These are phyloP conservation scores for Neurospora terricola DNA, from an alignment of 495 filamentous ascomycete genomes.

Conservation along the genomic window DNA sequence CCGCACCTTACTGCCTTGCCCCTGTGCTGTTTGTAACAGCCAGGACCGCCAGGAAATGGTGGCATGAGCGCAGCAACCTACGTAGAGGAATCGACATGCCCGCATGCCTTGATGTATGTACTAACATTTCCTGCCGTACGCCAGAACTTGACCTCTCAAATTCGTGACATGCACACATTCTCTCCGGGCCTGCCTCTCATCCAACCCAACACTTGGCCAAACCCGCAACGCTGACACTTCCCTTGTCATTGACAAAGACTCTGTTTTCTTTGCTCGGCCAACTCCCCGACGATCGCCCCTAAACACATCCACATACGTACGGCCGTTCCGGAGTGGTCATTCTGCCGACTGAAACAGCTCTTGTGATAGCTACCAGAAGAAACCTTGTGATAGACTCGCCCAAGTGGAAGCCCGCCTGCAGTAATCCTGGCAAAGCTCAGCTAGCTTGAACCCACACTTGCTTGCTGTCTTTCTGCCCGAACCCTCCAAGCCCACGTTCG, in stretches of 20 bases:
- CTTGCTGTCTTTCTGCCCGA: not conserved
- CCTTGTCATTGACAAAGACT: not conserved
- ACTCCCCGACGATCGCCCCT: not conserved
- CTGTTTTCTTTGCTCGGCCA: not conserved
- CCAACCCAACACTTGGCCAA: not conserved
- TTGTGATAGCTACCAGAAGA: not conserved
- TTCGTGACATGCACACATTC: not conserved
- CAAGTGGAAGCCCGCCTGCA: not conserved
- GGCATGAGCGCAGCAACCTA: not conserved
- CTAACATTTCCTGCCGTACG: not conserved
- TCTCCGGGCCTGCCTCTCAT: not conserved
- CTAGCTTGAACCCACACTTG: not conserved
- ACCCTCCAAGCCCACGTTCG: not conserved
- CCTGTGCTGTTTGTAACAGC: not conserved
- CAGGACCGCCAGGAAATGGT: not conserved
- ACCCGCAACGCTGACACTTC: not conserved
- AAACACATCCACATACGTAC: not conserved
- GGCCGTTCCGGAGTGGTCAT: not conserved
- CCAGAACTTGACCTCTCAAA: not conserved
- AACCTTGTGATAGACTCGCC: not conserved
- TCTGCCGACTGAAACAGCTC: not conserved
- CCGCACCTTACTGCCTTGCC: not conserved
- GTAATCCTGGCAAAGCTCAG: not conserved
- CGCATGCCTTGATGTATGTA: not conserved
- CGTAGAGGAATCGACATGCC: not conserved